phyloP scores from a whole-genome alignment of 164 flowering plant genomes.

The Euptelea pleiosperma region DNA sequence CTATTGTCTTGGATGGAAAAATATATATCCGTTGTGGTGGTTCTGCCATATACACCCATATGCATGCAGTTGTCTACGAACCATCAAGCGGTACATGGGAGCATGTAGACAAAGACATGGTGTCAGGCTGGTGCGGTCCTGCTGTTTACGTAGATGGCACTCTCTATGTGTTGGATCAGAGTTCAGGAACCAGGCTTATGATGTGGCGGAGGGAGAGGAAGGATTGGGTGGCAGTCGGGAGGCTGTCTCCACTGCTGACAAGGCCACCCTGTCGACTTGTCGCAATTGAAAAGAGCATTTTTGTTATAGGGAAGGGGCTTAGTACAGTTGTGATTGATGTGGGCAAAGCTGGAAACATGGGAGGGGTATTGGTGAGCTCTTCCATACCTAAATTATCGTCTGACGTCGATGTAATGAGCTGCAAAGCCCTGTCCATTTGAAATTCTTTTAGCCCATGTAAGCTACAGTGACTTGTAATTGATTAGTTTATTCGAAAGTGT shows the following conservation, averaged over 20 bases:
- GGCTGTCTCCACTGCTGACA: conserved; percentile 44
- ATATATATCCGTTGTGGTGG: conserved; percentile 45
- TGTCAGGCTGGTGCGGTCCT: conserved; percentile 61
- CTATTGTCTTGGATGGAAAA: conserved; percentile 52
- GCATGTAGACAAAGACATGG: conserved; percentile 50
- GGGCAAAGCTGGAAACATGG: conserved; percentile 24
- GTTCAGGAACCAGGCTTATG: conserved; percentile 57
- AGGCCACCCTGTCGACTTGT: conserved; percentile 68
- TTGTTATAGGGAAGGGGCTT: conserved; percentile 63
- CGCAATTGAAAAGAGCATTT: conserved; percentile 51
- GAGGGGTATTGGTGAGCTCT: conserved; percentile 46
- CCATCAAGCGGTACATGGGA: conserved; percentile 51
- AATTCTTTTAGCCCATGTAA: too few relatives aligned
- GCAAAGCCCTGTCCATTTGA: conserved; percentile 47
- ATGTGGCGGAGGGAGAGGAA: conserved; percentile 49
- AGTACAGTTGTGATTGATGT: conserved; percentile 59
- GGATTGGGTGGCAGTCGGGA: conserved; percentile 56
- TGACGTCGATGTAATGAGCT: conserved; percentile 43
- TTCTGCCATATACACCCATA: conserved; percentile 28
- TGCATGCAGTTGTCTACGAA: conserved; percentile 38
- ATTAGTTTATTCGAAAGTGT: too few relatives aligned
- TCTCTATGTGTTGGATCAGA: conserved; percentile 63
- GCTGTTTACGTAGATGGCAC: conserved; percentile 53
- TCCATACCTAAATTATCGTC: conserved; percentile 37
- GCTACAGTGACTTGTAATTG: too few relatives aligned